A percentile compares a stretch with the other conserved stretches of the same genome.
phyloP scores from a whole-genome alignment of 306 rosid genomes.

The Fragaria iinumae region DNA sequence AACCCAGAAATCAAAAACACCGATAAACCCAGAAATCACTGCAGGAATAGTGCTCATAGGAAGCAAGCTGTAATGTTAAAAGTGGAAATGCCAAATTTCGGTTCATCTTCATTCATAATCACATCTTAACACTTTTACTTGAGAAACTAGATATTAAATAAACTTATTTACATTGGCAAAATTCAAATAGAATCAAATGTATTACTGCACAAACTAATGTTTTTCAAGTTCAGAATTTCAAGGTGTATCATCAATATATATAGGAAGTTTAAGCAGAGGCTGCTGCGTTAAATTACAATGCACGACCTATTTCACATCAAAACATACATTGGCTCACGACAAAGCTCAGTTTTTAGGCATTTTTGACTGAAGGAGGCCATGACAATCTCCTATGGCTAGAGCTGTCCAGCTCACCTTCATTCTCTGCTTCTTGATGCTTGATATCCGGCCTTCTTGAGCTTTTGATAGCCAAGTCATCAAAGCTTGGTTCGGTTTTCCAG shows the following conservation, averaged over 20 bases:
- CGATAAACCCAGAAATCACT: not conserved
- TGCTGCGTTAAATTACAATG: not conserved
- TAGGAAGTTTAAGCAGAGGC: not conserved
- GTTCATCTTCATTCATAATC: no score
- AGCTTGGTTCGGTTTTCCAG: conserved; percentile 65
- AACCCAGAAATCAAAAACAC: not conserved
- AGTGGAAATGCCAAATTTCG: no score
- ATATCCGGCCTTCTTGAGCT: conserved; percentile 45
- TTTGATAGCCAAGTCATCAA: conserved; percentile 55
- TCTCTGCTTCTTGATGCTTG: conserved; percentile 37
- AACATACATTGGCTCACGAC: conserved; percentile 16
- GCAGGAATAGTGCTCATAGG: no score
- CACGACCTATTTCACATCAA: conserved; percentile 16
- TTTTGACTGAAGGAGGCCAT: conserved; percentile 52
- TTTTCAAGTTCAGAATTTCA: not conserved
- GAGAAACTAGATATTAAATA: not conserved
- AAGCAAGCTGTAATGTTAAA: not conserved
- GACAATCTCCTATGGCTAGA: conserved; percentile 49
- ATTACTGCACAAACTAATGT: not conserved
- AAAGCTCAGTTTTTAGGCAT: conserved; percentile 25
- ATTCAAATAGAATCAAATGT: no score
- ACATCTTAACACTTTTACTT: not conserved
- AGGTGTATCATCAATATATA: not conserved
- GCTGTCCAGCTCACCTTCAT: conserved; percentile 36
- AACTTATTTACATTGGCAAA: not conserved